Evolutionary conservation across 2,329 filamentous ascomycete genomes (phyloP).

Genomic region (Fusarium sp.): DNA sequence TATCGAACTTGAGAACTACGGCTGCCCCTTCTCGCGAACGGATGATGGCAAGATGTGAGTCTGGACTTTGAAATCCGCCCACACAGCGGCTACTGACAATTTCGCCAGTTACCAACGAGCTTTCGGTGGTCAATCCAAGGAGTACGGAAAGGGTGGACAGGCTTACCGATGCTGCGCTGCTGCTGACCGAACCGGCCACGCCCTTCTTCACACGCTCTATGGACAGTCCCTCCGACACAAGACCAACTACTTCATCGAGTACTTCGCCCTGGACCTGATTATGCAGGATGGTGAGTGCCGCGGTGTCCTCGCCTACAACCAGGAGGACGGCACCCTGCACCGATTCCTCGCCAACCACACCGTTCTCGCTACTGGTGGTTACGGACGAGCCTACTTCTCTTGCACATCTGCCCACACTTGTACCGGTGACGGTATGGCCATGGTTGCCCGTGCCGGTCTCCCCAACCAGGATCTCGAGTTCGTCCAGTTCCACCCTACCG

Average conservation of each 20-base stretch:
- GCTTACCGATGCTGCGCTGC: slow-evolving; percentile 97
- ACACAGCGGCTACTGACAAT: slow-evolving; percentile 26
- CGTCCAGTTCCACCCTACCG: slow-evolving; percentile 98
- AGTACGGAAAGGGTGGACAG: slow-evolving; percentile 96
- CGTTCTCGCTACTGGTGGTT: slow-evolving; percentile 94
- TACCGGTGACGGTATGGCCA: slow-evolving; percentile 99
- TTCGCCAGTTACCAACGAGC: slow-evolving; percentile 88
- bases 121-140: slow-evolving; percentile 96
- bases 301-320: slow-evolving; percentile 97
- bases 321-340: slow-evolving; percentile 97
- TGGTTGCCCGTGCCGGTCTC: slow-evolving; percentile 97
- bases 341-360: slow-evolving; percentile 97
- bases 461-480: slow-evolving; percentile 99
- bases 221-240: slow-evolving; percentile 97
- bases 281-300: slow-evolving; percentile 98
- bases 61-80: not conserved
- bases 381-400: slow-evolving; percentile 97
- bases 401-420: slow-evolving; percentile 98
- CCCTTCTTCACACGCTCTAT: slow-evolving; percentile 97
- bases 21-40: slow-evolving; percentile 95
- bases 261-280: slow-evolving; percentile 95
- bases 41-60: slow-evolving; percentile 92
- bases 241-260: slow-evolving; percentile 99
- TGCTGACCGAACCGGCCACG: slow-evolving; percentile 95
- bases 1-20: slow-evolving; percentile 96